phyloP scores from a whole-genome alignment of 768 basidiomycete species.

The Sarcodon sp. region DNA sequence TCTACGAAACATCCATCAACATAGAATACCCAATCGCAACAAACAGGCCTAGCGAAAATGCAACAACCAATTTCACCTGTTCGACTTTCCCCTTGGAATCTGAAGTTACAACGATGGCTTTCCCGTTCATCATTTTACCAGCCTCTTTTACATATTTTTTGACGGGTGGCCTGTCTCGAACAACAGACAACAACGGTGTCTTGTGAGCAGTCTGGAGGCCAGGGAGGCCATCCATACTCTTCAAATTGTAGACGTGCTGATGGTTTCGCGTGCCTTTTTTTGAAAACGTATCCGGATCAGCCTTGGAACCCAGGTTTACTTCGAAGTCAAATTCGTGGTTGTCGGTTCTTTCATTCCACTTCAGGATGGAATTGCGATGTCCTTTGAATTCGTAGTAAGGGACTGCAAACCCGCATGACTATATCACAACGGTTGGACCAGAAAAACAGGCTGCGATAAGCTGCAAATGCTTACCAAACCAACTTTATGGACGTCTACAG shows the following conservation, averaged over 20 bases:
- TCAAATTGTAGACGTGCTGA: constrained; percentile 37
- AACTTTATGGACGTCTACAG: constrained; percentile 49
- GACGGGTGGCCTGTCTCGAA: not conserved
- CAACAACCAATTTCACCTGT: too few relatives aligned
- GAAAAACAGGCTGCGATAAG: not conserved
- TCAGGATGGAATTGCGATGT: constrained; percentile 39
- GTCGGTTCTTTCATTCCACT: constrained; percentile 33
- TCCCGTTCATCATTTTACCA: too few relatives aligned
- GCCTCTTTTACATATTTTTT: too few relatives aligned
- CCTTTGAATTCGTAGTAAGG: constrained; percentile 45
- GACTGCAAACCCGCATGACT: constrained; percentile 60
- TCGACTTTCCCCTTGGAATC: too few relatives aligned
- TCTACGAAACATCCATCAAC: too few relatives aligned
- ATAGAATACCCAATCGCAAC: too few relatives aligned
- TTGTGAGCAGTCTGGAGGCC: constrained; percentile 24
- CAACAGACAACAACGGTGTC: not conserved
- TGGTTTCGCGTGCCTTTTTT: constrained; percentile 39
- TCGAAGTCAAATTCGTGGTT: constrained; percentile 19
- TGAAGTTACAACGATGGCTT: too few relatives aligned
- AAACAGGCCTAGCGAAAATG: too few relatives aligned
- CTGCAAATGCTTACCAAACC: constrained; percentile 20
- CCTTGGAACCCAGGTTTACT: constrained; percentile 2
- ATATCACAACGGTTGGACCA: constrained; percentile 11
- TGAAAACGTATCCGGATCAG: constrained; percentile 3
- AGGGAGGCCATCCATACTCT: constrained; percentile 45